phyloP scores from a whole-genome alignment of 345 rosid genomes.

The Salix exigua region DNA sequence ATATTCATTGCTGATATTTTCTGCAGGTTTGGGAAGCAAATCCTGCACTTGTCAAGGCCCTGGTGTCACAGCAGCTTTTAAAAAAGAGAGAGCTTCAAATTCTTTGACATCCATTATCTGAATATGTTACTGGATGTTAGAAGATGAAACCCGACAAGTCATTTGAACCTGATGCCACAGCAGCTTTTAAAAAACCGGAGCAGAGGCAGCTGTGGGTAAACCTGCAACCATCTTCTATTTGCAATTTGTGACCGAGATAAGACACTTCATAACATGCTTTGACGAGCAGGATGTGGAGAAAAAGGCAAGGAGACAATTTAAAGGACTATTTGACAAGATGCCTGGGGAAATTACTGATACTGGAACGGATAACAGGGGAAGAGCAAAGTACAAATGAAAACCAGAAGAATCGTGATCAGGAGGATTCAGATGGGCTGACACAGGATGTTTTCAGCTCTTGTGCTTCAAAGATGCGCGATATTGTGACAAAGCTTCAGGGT shows the following conservation, averaged over 20 bases:
- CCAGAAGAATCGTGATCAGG: slow-evolving; percentile 8
- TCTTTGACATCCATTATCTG: slow-evolving; percentile 5
- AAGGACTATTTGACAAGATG: slow-evolving; percentile 91
- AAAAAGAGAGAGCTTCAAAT: neutral
- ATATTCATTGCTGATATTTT: neutral
- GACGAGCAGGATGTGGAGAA: slow-evolving; percentile 60
- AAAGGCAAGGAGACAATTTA: slow-evolving; percentile 78
- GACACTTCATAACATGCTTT: neutral
- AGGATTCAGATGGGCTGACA: slow-evolving; percentile 23
- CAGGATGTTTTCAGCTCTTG: slow-evolving; percentile 34
- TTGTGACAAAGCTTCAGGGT: slow-evolving; percentile 19
- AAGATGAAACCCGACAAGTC: slow-evolving; percentile 60
- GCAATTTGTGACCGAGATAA: neutral
- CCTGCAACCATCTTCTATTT: neutral
- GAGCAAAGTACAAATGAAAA: slow-evolving; percentile 16
- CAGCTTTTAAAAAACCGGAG: slow-evolving; percentile 77
- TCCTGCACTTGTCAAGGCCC: slow-evolving; percentile 74
- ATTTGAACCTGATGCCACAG: slow-evolving; percentile 54
- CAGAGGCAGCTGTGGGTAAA: slow-evolving; percentile 64
- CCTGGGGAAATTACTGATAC: slow-evolving; percentile 68
- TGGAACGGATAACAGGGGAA: slow-evolving; percentile 25
- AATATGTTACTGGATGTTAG: slow-evolving; percentile 28
- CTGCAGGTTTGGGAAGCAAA: slow-evolving; percentile 81
- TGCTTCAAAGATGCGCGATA: slow-evolving; percentile 47
- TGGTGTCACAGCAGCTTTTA: too few species aligned